These are phyloP conservation scores for Asterophora lycoperdoides DNA, from an alignment of 768 basidiomycete species.

Conservation along the genomic window DNA sequence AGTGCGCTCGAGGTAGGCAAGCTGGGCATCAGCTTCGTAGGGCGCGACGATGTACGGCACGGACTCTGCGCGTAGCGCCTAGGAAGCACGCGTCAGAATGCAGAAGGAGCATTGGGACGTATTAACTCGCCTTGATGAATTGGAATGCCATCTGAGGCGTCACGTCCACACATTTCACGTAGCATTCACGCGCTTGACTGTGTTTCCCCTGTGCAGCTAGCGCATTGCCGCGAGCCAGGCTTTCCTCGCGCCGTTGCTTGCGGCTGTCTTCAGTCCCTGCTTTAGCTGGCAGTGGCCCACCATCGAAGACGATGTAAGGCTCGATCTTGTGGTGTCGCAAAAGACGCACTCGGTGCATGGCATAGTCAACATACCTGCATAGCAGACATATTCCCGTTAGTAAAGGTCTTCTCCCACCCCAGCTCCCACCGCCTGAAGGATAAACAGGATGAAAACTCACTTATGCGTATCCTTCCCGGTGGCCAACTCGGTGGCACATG, in stretches of 20 bases:
- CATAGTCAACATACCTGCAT: constrained; percentile 89
- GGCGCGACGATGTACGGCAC: constrained; percentile 91
- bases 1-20: constrained; percentile 82
- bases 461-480: constrained; percentile 78
- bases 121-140: constrained; percentile 76
- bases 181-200: constrained; percentile 80
- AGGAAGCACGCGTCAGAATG: constrained; percentile 9
- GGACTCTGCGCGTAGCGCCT: constrained; percentile 83
- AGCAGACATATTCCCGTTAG: not conserved
- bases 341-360: constrained; percentile 87
- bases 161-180: constrained; percentile 89
- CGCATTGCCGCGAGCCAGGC: constrained; percentile 66
- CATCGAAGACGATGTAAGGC: constrained; percentile 95
- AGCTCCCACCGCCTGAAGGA: not conserved
- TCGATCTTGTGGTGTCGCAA: constrained; percentile 79
- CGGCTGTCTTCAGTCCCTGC: constrained; percentile 82
- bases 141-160: constrained; percentile 98
- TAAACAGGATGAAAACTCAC: constrained; percentile 41
- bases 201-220: constrained; percentile 75
- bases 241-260: constrained; percentile 70
- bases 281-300: constrained; percentile 94
- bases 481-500: constrained; percentile 88
- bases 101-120: not conserved
- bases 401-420: not conserved
- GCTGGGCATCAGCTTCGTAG: constrained; percentile 97